Base-by-base conservation (phyloP, 1,284 basidiomycete species). In the Porodaedalea pini region DNA sequence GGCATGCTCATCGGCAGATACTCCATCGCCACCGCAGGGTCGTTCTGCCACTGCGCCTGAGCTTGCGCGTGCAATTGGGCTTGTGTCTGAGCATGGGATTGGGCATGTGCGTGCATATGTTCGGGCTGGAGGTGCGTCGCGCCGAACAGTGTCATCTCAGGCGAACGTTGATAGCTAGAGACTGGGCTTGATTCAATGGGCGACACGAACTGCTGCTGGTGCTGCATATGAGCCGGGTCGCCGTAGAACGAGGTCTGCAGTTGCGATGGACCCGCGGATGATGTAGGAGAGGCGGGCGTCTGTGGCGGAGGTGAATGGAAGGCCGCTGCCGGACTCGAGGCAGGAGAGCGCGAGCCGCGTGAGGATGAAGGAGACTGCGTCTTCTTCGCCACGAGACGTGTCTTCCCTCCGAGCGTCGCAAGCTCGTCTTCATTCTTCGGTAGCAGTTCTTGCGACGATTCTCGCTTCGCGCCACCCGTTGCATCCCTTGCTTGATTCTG, bases 331-430 rank as follows among this genome's bases (percentile, higher is more conserved):
- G 66, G 67, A 7, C 71, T 72, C 2, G 77, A 75, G 1, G 80
- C 75, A 7, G 76, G 74, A 0, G 80, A 78, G 0, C 78, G 75
- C 2, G 58, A 60, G 3, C 49, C 49, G 19, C 58, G 58, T 2
- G 71, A 66, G 5, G 72, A 72, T 4, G 78, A 75, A n/a, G 59
- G 58, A 13, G 58, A 60, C 15, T 55, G 39, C 13, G 58, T 31
- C 53, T 77, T 76, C n/a, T 79, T 77, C 1, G 82, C 70, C 0
- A 86, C 79, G 2, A 86, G 74, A 15, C 83, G 76, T 2, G 82
- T 85, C 70, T 79, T 78, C 2, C 84, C 83, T 17, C 81, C 79
- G 15, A 86, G 75, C 1, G 77, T 78, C 3, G 80, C 77, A 32
- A 85, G 65, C 58, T 83, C 83, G 31, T 76, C 76, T 63, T 85